Conservation (phyloP, 2,329 filamentous ascomycete species). For the Leptographium wingfieldii region DNA sequence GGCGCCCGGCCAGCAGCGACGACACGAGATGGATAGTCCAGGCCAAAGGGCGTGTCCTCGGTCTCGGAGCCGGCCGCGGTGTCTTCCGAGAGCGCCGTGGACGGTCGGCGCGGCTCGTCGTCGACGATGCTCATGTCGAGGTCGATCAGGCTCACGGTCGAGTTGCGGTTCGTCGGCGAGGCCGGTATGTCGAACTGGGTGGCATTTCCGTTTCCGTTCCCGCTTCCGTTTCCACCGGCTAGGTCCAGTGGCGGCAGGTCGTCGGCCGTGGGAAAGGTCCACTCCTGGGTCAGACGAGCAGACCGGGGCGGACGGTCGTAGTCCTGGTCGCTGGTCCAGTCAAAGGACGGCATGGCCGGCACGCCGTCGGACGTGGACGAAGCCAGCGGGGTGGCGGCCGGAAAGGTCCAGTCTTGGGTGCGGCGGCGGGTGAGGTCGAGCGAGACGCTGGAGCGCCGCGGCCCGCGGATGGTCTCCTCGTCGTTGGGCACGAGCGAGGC, state of each 20-base stretch:
- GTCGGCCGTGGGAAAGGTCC: slow-evolving; percentile 12
- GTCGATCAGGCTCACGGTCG: slow-evolving; percentile 22
- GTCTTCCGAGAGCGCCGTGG: slow-evolving; percentile 45
- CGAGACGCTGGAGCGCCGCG: slow-evolving; percentile 42
- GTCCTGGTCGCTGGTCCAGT: slow-evolving; percentile 17
- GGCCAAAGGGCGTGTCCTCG: slow-evolving; percentile 36
- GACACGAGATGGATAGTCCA: slow-evolving; percentile 13
- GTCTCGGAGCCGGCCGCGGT: neutral
- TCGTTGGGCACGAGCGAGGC: slow-evolving; percentile 38
- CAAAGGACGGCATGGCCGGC: slow-evolving; percentile 33
- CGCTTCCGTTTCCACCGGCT: too few species aligned
- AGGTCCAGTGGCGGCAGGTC: slow-evolving; percentile 18
- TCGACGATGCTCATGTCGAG: slow-evolving; percentile 26
- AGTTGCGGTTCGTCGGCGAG: slow-evolving; percentile 16
- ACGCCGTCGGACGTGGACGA: slow-evolving; percentile 34
- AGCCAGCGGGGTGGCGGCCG: slow-evolving; percentile 33
- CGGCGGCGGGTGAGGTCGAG: slow-evolving; percentile 29
- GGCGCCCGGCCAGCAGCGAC: neutral
- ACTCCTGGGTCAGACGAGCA: neutral
- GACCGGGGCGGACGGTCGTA: neutral
- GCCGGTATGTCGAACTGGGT: slow-evolving; percentile 2
- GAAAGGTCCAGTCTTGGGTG: slow-evolving; percentile 40
- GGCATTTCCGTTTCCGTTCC: too few species aligned
- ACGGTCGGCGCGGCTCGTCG: slow-evolving; percentile 37
- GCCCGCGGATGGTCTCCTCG: slow-evolving; percentile 35